Evolutionary conservation across 768 basidiomycete genomes (phyloP).

Genomic region (Terana coerulea): DNA sequence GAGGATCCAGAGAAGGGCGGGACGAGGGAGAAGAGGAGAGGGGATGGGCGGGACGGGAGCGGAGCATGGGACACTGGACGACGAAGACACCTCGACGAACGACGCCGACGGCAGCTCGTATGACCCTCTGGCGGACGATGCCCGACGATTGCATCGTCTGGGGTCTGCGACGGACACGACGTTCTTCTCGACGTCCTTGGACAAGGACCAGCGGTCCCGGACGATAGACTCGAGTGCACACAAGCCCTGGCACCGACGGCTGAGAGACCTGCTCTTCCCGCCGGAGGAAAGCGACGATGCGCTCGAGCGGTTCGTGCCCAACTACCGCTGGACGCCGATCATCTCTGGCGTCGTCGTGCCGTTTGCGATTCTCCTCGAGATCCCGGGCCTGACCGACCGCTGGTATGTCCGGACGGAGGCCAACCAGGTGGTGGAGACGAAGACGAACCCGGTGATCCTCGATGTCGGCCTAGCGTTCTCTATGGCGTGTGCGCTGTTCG

Average conservation of each 20-base stretch:
- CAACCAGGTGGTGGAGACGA: conserved; percentile 42
- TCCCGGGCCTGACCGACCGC: conserved; percentile 72
- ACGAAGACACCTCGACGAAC: too few relatives aligned
- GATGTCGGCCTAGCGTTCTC: conserved; percentile 62
- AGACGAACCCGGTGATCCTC: conserved; percentile 53
- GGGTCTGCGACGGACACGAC: conserved; percentile 8
- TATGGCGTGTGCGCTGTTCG: conserved; percentile 61
- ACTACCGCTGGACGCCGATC: conserved; percentile 62
- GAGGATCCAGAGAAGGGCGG: conserved; percentile 7
- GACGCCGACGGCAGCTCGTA: conserved; percentile 7
- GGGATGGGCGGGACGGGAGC: background rate
- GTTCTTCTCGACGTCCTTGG: conserved; percentile 5
- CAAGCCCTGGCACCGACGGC: conserved; percentile 11
- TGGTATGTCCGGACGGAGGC: conserved; percentile 64
- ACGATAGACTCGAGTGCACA: background rate
- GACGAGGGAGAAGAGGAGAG: background rate
- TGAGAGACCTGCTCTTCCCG: conserved; percentile 19
- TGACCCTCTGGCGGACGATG: background rate
- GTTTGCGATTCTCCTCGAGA: conserved; percentile 77
- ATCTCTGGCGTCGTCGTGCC: conserved; percentile 66
- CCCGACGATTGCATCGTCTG: conserved; percentile 9
- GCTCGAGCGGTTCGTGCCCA: conserved; percentile 40
- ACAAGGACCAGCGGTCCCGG: too few relatives aligned
- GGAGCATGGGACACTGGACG: background rate
- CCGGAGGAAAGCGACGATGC: conserved; percentile 19